Evolutionary conservation across 495 filamentous ascomycete species (phyloP).

Genomic region (Penicillium alfredii): DNA sequence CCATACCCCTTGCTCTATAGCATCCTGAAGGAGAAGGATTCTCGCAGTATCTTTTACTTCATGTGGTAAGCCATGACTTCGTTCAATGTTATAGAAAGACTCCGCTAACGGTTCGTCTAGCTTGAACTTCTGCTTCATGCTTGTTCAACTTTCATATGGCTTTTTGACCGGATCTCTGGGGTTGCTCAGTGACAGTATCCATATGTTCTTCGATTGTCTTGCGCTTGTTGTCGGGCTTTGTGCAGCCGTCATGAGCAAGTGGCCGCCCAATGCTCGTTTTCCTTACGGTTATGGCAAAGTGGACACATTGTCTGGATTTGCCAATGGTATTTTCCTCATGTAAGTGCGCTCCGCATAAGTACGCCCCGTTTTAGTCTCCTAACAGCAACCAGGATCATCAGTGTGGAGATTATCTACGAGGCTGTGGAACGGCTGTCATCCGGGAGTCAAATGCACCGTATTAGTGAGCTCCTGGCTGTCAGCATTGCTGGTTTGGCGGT

Average conservation of each 20-base stretch:
- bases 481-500: conserved; percentile 79
- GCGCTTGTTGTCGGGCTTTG: conserved; percentile 86
- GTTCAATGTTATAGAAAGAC: background rate
- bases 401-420: conserved; percentile 93
- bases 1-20: conserved; percentile 72
- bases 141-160: conserved; percentile 89
- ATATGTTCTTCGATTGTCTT: conserved; percentile 99
- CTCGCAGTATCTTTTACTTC: conserved; percentile 94
- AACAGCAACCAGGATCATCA: conserved; percentile 65
- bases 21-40: conserved; percentile 87
- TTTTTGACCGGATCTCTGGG: conserved; percentile 89
- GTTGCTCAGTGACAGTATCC: conserved; percentile 91
- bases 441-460: conserved; percentile 71
- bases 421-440: conserved; percentile 80
- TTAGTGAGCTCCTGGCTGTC: conserved; percentile 82
- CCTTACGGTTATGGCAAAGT: conserved; percentile 97
- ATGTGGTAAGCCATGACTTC: conserved; percentile 59
- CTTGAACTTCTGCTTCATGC: conserved; percentile 93
- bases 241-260: conserved; percentile 96
- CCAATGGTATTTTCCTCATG: conserved; percentile 95
- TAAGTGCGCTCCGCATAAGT: conserved; percentile 32
- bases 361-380: conserved; percentile 8
- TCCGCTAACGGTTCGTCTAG: conserved; percentile 37
- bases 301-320: conserved; percentile 92
- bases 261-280: conserved; percentile 81